A percentile compares a stretch with the other conserved stretches of the same genome.
phyloP scores from a whole-genome alignment of 768 basidiomycete genomes.

The Tulasnella calospora region DNA sequence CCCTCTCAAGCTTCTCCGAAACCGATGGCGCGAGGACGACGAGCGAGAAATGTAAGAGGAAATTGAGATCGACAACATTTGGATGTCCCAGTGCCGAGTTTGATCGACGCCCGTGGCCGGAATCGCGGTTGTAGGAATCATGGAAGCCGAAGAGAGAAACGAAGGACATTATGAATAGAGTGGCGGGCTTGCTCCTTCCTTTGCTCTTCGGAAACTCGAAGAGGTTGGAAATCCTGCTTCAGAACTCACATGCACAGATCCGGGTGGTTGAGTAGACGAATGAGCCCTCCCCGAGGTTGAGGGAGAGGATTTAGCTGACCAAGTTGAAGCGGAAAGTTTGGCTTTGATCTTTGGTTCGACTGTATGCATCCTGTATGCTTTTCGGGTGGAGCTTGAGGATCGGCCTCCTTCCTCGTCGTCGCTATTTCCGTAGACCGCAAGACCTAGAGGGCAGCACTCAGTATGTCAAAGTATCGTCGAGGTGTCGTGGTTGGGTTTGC shows the following conservation, averaged over 20 bases:
- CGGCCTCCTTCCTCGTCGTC: slow-evolving; percentile 17
- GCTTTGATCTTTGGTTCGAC: background rate
- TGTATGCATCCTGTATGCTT: background rate
- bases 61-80: background rate
- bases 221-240: slow-evolving; percentile 7
- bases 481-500: background rate
- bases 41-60: background rate
- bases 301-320: background rate
- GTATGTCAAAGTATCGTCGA: background rate
- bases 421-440: slow-evolving; percentile 15
- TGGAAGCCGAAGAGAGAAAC: slow-evolving; percentile 13
- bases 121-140: background rate
- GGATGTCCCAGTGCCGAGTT: background rate
- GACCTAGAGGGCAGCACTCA: background rate
- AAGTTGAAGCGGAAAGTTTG: background rate
- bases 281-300: slow-evolving; percentile 6
- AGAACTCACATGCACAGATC: slow-evolving; percentile 22
- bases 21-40: background rate
- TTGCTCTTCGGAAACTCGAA: slow-evolving; percentile 1
- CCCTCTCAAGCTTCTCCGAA: slow-evolving; percentile 5
- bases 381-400: background rate
- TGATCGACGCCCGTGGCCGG: background rate
- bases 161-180: slow-evolving; percentile 17
- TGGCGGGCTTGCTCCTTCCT: slow-evolving; percentile 9
- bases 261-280: background rate